Conservation (phyloP, 768 basidiomycete genomes). For the Rhodotorula paludigena region DNA sequence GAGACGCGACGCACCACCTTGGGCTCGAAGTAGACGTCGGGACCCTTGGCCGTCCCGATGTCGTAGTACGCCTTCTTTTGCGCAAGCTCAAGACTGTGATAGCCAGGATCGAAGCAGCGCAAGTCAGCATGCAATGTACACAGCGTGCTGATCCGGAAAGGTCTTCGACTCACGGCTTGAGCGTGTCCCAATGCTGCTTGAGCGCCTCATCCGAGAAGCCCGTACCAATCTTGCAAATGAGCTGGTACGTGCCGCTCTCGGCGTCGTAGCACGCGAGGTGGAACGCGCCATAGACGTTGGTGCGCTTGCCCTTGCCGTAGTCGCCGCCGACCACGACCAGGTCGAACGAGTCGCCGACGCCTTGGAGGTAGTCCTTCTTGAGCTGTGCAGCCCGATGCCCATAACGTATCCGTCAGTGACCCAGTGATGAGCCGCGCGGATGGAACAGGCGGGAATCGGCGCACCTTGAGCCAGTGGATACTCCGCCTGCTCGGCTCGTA, state of each 20-base stretch:
- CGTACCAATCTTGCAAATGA: slow-evolving; percentile 98
- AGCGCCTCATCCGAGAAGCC: slow-evolving; percentile 92
- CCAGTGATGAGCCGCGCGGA: no score
- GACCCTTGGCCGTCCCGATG: slow-evolving; percentile 77
- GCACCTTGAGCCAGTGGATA: slow-evolving; percentile 96
- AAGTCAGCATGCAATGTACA: background rate
- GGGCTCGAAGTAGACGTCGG: slow-evolving; percentile 97
- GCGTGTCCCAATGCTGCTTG: slow-evolving; percentile 68
- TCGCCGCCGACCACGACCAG: slow-evolving; percentile 97
- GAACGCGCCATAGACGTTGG: slow-evolving; percentile 96
- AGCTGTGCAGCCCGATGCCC: slow-evolving; percentile 55
- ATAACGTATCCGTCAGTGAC: slow-evolving; percentile 13
- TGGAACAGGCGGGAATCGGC: slow-evolving; percentile 1
- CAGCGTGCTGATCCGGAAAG: no score
- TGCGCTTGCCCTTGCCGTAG: slow-evolving; percentile 95
- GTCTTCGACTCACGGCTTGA: slow-evolving; percentile 60
- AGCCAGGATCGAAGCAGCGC: background rate
- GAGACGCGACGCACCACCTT: slow-evolving; percentile 59
- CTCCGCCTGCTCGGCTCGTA: slow-evolving; percentile 94
- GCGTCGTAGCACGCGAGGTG: slow-evolving; percentile 93
- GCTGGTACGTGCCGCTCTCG: slow-evolving; percentile 90
- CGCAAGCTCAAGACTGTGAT: slow-evolving; percentile 52
- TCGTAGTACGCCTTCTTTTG: slow-evolving; percentile 77
- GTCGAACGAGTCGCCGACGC: slow-evolving; percentile 94
- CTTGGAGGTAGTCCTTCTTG: slow-evolving; percentile 96